These are phyloP conservation scores for Tolypocladium nubicola DNA, from an alignment of 2,329 filamentous ascomycete species.

Conservation along the genomic window DNA sequence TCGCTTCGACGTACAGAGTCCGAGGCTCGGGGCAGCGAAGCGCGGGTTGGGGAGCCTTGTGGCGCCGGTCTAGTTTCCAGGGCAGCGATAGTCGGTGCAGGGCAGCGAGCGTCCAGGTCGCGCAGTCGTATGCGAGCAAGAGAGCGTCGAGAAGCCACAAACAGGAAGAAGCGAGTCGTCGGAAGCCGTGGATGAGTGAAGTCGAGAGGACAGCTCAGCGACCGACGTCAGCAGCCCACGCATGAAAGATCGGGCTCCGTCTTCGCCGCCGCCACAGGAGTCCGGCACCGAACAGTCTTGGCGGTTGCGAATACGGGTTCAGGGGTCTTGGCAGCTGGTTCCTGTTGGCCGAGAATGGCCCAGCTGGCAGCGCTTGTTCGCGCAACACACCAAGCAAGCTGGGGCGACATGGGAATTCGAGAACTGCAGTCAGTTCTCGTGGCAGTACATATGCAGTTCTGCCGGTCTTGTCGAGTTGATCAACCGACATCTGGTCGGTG, in stretches of 20 bases:
- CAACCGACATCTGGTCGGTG: neutral
- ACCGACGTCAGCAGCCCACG: neutral
- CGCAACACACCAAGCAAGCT: too few species aligned
- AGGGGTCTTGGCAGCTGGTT: neutral
- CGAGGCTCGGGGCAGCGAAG: neutral
- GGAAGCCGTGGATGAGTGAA: neutral
- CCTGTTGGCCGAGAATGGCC: too few species aligned
- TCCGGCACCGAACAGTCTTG: neutral
- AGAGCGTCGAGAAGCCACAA: neutral
- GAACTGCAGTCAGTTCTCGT: too few species aligned
- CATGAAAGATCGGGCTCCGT: neutral
- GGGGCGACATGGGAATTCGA: neutral
- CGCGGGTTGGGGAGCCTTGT: neutral
- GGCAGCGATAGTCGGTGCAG: too few species aligned
- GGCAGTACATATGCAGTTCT: neutral
- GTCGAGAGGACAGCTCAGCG: neutral
- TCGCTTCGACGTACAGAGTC: too few species aligned
- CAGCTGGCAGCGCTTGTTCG: too few species aligned
- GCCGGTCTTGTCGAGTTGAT: neutral
- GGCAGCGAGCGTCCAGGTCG: neutral
- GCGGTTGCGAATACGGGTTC: neutral
- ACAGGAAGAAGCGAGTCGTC: neutral
- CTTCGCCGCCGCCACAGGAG: neutral
- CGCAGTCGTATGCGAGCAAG: too few species aligned
- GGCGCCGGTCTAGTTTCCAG: neutral